These are phyloP conservation scores for Piromyces finnis DNA, from an alignment of 192 early-diverging fungal species.

Conservation along the genomic window DNA sequence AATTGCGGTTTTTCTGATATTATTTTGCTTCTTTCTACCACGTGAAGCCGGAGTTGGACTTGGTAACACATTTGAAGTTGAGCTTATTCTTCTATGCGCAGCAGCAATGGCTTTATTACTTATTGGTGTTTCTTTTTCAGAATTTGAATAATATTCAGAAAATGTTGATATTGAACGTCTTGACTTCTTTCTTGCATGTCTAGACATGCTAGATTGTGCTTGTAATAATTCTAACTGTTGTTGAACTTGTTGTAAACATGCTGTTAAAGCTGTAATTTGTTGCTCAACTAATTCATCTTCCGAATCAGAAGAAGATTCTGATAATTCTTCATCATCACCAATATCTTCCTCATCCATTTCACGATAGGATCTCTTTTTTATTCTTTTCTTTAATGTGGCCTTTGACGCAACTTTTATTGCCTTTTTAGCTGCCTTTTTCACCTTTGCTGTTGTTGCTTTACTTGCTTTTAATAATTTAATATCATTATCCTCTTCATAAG, in stretches of 20 bases:
- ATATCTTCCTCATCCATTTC: background rate
- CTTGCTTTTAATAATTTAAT: background rate
- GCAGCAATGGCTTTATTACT: background rate
- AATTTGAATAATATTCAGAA: background rate
- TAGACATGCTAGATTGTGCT: background rate
- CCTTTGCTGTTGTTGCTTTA: background rate
- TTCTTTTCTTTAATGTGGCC: background rate
- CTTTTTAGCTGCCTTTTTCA: background rate
- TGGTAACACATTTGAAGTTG: background rate
- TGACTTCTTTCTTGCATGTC: background rate
- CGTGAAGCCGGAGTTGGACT: background rate
- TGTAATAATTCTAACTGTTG: background rate
- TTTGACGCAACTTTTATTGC: background rate
- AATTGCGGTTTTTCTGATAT: background rate
- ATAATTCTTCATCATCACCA: background rate
- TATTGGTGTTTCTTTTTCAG: background rate
- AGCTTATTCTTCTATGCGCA: background rate
- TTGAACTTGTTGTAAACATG: background rate
- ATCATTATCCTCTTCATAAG: background rate
- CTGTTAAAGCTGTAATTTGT: background rate
- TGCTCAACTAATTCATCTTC: background rate
- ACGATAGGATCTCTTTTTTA: background rate
- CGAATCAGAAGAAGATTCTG: background rate
- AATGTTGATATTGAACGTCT: background rate
- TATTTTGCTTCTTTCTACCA: background rate